phyloP scores from a whole-genome alignment of 1,284 basidiomycete species.

The Anthracocystis walkeri region DNA sequence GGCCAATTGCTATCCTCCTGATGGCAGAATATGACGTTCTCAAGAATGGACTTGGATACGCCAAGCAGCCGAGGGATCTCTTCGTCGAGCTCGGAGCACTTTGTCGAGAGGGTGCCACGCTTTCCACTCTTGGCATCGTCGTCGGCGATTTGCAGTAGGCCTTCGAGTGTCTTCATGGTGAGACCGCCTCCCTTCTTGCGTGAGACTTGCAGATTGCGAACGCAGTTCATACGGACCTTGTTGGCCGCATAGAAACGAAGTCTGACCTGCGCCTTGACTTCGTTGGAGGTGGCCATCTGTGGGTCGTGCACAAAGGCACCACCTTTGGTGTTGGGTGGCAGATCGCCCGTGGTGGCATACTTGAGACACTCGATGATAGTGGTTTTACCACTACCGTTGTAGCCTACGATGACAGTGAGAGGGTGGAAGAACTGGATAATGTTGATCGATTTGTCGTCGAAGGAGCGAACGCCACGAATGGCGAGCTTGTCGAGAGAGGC shows the following conservation, averaged over 20 bases:
- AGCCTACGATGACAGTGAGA: conserved; percentile 97
- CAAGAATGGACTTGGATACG: conserved; percentile 94
- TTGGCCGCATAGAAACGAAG: conserved; percentile 91
- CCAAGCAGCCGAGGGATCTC: conserved; percentile 88
- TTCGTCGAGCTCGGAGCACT: conserved; percentile 81
- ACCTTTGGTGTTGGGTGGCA: conserved; percentile 96
- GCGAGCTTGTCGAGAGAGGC: conserved; percentile 68
- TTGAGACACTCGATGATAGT: conserved; percentile 99
- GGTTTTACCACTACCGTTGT: conserved; percentile 98
- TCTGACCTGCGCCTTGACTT: conserved; percentile 98
- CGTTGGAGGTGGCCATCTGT: conserved; percentile 94
- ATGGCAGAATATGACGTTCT: conserved; percentile 99
- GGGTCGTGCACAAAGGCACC: conserved; percentile 99
- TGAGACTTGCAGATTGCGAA: conserved; percentile 91
- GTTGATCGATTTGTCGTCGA: conserved; percentile 85
- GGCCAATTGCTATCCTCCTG: conserved; percentile 99
- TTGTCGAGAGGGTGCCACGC: conserved; percentile 63
- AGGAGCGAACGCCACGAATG: conserved; percentile 70
- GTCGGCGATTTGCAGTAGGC: conserved; percentile 82
- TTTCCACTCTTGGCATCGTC: conserved; percentile 74
- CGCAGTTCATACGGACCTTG: conserved; percentile 80
- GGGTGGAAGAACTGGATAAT: conserved; percentile 98
- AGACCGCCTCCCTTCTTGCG: conserved; percentile 78
- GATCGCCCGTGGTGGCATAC: conserved; percentile 97
- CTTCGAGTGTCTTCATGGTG: conserved; percentile 98